These are phyloP conservation scores for Copromyces sp. DNA, from an alignment of 495 filamentous ascomycete genomes.

Conservation along the genomic window DNA sequence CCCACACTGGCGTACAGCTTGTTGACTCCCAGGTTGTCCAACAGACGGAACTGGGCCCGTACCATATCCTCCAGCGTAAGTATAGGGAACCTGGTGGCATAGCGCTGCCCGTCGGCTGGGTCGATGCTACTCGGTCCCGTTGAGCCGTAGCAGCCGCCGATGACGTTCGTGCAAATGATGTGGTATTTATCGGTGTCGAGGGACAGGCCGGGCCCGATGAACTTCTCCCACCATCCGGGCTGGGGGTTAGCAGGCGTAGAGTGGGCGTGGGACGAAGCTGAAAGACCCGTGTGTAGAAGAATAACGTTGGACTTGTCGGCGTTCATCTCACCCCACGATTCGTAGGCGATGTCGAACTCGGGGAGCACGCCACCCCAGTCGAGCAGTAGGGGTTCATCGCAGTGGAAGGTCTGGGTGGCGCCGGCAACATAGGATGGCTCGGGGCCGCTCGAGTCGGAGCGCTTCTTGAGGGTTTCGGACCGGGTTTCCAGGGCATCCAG, in stretches of 20 bases:
- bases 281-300: conserved; percentile 86
- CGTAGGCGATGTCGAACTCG: conserved; percentile 83
- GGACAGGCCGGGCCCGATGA: conserved; percentile 81
- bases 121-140: conserved; percentile 85
- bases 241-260: conserved; percentile 77
- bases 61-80: conserved; percentile 98
- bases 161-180: conserved; percentile 92
- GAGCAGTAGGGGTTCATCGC: conserved; percentile 61
- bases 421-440: conserved; percentile 93
- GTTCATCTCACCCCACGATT: conserved; percentile 86
- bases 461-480: conserved; percentile 55
- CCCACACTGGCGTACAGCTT: conserved; percentile 89
- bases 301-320: conserved; percentile 78
- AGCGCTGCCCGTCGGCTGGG: conserved; percentile 76
- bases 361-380: conserved; percentile 89
- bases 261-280: conserved; percentile 90
- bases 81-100: conserved; percentile 94
- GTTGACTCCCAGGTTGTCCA: conserved; percentile 68
- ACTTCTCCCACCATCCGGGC: conserved; percentile 98
- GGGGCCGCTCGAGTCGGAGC: conserved; percentile 56
- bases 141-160: conserved; percentile 93
- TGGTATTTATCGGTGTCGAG: conserved; percentile 88
- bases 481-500: conserved; percentile 83
- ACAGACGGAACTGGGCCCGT: conserved; percentile 79
- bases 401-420: conserved; percentile 64